Percentiles rank a stretch among this genome's conserved stretches.
Evolutionary conservation across 2,329 filamentous ascomycete genomes (phyloP).

Genomic region (Colletotrichum higginsianum): DNA sequence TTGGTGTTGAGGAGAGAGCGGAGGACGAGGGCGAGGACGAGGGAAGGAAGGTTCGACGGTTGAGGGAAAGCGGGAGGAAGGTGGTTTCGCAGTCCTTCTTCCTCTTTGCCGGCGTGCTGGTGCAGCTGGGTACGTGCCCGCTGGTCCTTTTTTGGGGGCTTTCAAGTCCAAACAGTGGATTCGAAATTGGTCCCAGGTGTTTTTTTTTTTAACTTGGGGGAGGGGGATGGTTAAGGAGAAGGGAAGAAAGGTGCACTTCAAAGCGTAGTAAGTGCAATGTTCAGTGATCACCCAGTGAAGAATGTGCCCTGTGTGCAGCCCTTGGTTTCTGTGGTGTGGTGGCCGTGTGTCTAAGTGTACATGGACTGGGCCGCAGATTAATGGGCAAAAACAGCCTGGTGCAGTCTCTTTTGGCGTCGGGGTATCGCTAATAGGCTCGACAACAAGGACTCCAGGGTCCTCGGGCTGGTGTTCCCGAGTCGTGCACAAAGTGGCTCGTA

Average conservation of each 20-base stretch:
- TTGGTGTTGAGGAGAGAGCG: conserved; percentile 9
- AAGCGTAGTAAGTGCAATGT: conserved; percentile 1
- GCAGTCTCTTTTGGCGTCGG: conserved; percentile 29
- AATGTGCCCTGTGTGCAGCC: conserved; percentile 27
- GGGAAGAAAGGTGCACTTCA: conserved; percentile 17
- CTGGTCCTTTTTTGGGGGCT: conserved; percentile 25
- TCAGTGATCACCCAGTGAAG: conserved; percentile 25
- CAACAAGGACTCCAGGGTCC: conserved; percentile 29
- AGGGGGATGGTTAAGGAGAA: background rate
- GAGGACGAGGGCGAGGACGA: conserved; percentile 25
- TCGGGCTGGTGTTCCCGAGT: conserved; percentile 35
- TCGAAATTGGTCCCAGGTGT: conserved; percentile 7
- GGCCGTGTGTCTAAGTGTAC: conserved; percentile 4
- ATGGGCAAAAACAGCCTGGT: conserved; percentile 22
- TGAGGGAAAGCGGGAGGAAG: conserved; percentile 32
- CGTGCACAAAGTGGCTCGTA: conserved; percentile 37
- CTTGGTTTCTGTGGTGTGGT: conserved; percentile 2
- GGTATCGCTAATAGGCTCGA: conserved; percentile 31
- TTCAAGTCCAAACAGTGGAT: conserved; percentile 40
- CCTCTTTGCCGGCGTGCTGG: conserved; percentile 35
- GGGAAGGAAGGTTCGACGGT: conserved; percentile 37
- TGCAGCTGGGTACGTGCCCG: conserved; percentile 36
- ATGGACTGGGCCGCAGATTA: conserved; percentile 4
- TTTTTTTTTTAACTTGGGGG: conserved; percentile 13
- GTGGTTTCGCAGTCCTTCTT: conserved; percentile 39